Conservation (phyloP, 345 rosid genomes). For the Mercurialis annua region DNA sequence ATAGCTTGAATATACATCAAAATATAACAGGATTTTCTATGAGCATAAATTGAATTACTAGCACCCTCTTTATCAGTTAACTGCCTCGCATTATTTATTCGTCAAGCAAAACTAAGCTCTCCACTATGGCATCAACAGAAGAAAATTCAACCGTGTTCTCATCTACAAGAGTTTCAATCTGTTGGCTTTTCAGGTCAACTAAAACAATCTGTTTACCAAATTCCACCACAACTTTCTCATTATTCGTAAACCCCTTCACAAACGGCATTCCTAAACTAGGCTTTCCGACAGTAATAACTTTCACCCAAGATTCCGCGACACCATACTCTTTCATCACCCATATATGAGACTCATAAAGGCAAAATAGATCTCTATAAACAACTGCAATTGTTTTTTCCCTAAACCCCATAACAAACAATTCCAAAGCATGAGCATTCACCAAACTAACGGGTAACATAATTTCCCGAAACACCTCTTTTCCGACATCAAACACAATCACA, state of each 20-base stretch:
- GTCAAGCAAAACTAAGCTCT: background rate
- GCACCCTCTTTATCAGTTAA: too few relatives aligned
- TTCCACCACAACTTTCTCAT: background rate
- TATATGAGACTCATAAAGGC: background rate
- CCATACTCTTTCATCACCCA: constrained; percentile 11
- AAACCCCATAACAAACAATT: background rate
- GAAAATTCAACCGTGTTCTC: too few relatives aligned
- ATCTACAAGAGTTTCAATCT: too few relatives aligned
- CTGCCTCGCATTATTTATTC: background rate
- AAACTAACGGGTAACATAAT: background rate
- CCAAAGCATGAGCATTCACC: background rate
- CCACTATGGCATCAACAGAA: background rate
- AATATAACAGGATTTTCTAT: too few relatives aligned
- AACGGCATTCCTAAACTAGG: background rate
- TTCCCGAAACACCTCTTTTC: background rate
- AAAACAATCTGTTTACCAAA: background rate
- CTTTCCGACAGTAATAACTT: background rate
- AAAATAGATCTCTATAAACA: background rate
- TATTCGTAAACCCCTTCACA: background rate
- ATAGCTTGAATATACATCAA: too few relatives aligned
- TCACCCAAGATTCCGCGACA: background rate
- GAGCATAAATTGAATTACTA: too few relatives aligned
- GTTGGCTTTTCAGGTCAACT: background rate
- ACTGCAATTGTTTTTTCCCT: background rate
- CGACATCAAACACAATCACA: background rate